These are phyloP conservation scores for Castanea sativa DNA, from an alignment of 306 rosid species.

Conservation along the genomic window DNA sequence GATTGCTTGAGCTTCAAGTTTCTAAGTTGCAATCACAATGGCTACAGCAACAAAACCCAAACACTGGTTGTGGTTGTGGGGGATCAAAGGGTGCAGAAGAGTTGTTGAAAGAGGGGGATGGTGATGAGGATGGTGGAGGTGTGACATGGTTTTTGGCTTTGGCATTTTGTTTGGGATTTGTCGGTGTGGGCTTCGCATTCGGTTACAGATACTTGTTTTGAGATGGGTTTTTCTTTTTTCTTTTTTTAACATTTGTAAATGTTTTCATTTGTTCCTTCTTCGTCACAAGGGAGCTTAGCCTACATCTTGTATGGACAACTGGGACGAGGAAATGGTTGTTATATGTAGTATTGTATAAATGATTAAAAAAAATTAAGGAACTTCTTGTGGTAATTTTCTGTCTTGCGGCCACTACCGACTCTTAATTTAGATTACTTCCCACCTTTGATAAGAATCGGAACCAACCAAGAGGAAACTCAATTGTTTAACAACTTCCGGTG, in stretches of 20 bases:
- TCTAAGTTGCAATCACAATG: conserved; percentile 39
- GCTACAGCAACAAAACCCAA: conserved; percentile 8
- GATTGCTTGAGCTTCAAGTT: conserved; percentile 73
- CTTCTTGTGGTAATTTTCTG: neutral
- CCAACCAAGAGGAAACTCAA: too few relatives aligned
- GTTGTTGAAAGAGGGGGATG: conserved; percentile 16
- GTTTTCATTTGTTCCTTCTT: neutral
- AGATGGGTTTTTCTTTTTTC: neutral
- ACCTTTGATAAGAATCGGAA: too few relatives aligned
- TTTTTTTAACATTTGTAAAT: neutral
- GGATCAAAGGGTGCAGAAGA: neutral
- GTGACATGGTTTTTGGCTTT: conserved; percentile 54
- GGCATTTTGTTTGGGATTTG: conserved; percentile 63
- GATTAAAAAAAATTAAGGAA: neutral
- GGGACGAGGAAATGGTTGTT: neutral
- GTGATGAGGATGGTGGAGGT: conserved; percentile 21
- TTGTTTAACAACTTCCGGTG: too few relatives aligned
- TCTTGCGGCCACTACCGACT: neutral
- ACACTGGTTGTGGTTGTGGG: neutral
- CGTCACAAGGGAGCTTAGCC: neutral
- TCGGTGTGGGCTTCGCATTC: conserved; percentile 61
- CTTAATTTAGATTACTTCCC: too few relatives aligned
- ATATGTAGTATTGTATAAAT: neutral
- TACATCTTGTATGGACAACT: neutral
- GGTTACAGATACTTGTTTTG: conserved; percentile 39